phyloP scores from a whole-genome alignment of 768 basidiomycete species.

The Leccinum sublutescens region DNA sequence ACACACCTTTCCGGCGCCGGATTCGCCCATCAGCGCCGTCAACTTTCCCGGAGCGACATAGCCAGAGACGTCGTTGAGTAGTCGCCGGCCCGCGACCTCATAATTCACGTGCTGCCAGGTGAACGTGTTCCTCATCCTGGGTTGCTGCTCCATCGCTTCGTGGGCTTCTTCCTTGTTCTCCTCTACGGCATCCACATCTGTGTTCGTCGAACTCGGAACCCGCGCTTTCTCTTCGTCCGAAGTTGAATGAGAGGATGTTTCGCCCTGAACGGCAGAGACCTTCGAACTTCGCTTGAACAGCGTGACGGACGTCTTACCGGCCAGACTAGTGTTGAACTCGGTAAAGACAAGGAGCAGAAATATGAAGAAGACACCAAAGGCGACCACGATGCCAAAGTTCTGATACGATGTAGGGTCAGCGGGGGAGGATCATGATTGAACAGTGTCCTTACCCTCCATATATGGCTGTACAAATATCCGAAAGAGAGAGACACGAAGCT shows the following conservation, averaged over 20 bases:
- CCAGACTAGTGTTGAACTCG: conserved; percentile 45
- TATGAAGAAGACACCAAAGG: conserved; percentile 61
- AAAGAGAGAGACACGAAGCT: conserved; percentile 48
- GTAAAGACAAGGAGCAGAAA: conserved; percentile 55
- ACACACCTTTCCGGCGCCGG: conserved; percentile 45
- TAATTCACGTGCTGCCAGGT: conserved; percentile 79
- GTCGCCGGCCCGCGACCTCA: conserved; percentile 52
- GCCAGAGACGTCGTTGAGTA: conserved; percentile 74
- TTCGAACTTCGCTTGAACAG: conserved; percentile 66
- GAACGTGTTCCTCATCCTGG: conserved; percentile 55
- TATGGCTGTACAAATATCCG: conserved; percentile 41
- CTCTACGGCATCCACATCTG: conserved; percentile 6
- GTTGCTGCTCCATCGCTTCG: conserved; percentile 36
- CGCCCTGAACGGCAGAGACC: conserved; percentile 1
- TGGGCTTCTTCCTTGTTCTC: conserved; percentile 22
- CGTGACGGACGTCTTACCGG: conserved; percentile 42
- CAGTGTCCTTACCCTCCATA: conserved; percentile 43
- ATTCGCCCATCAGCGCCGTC: conserved; percentile 75
- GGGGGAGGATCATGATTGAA: background rate
- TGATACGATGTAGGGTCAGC: conserved; percentile 22
- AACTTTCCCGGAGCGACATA: conserved; percentile 80
- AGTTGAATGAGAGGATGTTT: conserved; percentile 12
- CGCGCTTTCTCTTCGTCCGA: conserved; percentile 32
- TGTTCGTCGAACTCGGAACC: conserved; percentile 3
- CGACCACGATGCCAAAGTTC: conserved; percentile 70